Evolutionary conservation across 2,329 filamentous ascomycete genomes (phyloP), one percentile per base, ranked within the genome.

Genomic region (Ophiostoma himal-ulmi): DNA sequence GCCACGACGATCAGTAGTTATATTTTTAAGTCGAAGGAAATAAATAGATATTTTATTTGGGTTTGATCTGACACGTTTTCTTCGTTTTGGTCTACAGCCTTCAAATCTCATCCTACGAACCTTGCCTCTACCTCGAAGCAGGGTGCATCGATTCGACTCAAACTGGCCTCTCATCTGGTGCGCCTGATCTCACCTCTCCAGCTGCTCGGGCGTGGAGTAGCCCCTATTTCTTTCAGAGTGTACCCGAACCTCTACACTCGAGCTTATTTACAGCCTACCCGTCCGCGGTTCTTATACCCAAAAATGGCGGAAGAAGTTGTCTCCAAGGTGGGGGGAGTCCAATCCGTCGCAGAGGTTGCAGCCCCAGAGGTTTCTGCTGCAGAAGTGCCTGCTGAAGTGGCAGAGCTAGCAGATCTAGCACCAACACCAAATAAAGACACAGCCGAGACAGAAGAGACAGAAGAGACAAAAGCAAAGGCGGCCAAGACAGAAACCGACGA

Each of bases 131-230:
- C 13, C 57, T 62, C 26, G 57, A 62, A 62, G 57, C 57, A 26
- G 57, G 57, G 57, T 14, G 34, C 36, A 26, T 34, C 11, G 11
- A 26, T 36, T 22, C 10, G 13, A 22, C 13, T 2, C 30, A 70
- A 68, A 17, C 48, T 73, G 72, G 72, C 71, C 8, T 66, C 54
- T 10, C 26, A 37, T 44, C 57, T 71, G 14, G 26, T 68, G 30
- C 71, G 67, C 11, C 34, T 68, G 1, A 67, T 68, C 20, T 48
- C 48, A 48, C 69, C 69, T 34, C 54, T 34, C 10, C 39, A 26
- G 20, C 30, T 68, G 13, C 17, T 26, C 64, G 3, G n/a, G 36
- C 65, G 65, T 30, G 39, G 65, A 30, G 20, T 4, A 8, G 13
- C 20, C 8, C 1, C 13, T 13, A 14, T 5, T 6, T 62, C 26